Evolutionary conservation across 768 basidiomycete species (phyloP).

Genomic region (Auricularia auricula-judae): DNA sequence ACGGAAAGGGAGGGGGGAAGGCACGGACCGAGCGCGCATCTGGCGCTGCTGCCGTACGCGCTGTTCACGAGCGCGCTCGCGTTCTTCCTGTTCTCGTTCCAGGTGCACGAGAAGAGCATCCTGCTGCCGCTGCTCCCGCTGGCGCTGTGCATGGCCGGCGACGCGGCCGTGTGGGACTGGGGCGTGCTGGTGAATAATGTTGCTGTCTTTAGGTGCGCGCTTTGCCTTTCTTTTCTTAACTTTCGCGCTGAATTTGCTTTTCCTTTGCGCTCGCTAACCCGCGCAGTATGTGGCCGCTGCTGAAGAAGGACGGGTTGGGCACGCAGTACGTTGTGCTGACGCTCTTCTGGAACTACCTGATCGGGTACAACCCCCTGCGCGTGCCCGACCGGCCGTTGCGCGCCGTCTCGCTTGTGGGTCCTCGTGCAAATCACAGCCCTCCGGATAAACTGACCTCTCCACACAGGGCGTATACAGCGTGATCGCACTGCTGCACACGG

Average conservation of each 20-base stretch:
- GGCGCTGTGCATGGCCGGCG: constrained; percentile 57
- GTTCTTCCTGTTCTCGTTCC: constrained; percentile 94
- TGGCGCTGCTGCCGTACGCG: constrained; percentile 68
- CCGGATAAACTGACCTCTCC: no score
- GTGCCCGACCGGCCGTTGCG: constrained; percentile 14
- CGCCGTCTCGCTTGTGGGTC: neutral
- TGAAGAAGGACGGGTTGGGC: constrained; percentile 67
- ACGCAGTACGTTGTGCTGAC: constrained; percentile 61
- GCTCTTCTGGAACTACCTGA: constrained; percentile 69
- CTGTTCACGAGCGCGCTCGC: constrained; percentile 75
- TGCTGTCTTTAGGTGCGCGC: constrained; percentile 71
- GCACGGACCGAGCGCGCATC: constrained; percentile 22
- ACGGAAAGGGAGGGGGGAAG: constrained; percentile 4
- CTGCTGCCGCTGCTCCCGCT: constrained; percentile 77
- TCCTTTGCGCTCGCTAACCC: neutral
- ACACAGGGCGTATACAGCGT: constrained; percentile 43
- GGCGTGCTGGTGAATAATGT: constrained; percentile 72
- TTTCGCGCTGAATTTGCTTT: no score
- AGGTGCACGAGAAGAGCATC: constrained; percentile 93
- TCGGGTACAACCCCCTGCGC: constrained; percentile 65
- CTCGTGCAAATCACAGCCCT: no score
- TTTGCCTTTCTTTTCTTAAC: neutral
- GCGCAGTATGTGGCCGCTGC: constrained; percentile 82
- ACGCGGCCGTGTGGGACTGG: constrained; percentile 55
- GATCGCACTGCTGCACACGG: constrained; percentile 44